Conservation (phyloP, 345 rosid species). For the Triadica sebifera region DNA sequence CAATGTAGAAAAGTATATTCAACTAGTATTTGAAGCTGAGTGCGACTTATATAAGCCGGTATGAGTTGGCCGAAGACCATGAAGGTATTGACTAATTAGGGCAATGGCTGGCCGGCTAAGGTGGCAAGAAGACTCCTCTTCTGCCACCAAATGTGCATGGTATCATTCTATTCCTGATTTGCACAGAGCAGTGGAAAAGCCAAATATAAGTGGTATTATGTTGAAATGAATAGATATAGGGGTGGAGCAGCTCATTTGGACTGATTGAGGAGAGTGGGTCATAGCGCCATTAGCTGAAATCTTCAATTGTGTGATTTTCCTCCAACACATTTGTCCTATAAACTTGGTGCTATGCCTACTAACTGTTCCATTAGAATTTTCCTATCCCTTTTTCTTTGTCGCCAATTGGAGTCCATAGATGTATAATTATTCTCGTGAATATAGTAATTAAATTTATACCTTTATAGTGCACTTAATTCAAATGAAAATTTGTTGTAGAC, state of each 20-base stretch:
- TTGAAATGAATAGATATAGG: no score
- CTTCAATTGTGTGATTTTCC: background rate
- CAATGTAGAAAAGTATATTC: no score
- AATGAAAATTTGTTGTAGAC: no score
- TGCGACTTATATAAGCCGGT: no score
- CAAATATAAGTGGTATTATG: background rate
- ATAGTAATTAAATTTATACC: no score
- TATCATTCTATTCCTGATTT: background rate
- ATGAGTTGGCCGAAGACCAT: background rate
- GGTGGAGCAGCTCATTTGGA: background rate
- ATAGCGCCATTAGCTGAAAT: background rate
- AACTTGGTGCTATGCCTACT: background rate
- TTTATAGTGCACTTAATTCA: no score
- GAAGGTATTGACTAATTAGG: background rate
- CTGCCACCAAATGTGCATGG: constrained; percentile 8
- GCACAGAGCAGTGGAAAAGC: background rate
- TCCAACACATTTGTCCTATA: background rate
- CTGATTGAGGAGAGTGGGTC: background rate
- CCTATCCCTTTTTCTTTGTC: background rate
- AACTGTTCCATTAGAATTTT: background rate
- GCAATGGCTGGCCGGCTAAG: background rate
- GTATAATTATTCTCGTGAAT: no score
- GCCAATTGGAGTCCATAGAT: background rate
- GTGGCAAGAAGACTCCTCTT: background rate
- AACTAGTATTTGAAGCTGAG: no score